Evolutionary conservation across 345 rosid genomes (phyloP).

Genomic region (Gossypium thurberi): DNA sequence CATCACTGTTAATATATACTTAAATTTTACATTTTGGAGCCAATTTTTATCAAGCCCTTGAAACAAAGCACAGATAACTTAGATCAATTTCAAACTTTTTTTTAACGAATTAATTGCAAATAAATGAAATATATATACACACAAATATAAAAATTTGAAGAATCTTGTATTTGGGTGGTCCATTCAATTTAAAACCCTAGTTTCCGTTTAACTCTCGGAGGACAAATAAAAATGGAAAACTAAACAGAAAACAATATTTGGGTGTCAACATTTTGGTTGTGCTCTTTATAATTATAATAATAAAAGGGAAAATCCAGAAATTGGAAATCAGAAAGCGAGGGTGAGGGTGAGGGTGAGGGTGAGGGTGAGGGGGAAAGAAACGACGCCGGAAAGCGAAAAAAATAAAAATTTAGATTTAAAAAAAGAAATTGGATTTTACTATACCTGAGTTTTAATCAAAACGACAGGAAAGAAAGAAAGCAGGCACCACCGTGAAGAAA

Average conservation of each 20-base stretch:
- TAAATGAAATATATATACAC: background rate
- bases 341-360: too few species aligned
- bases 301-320: background rate
- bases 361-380: slow-evolving; percentile 30
- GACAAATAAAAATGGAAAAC: slow-evolving; percentile 14
- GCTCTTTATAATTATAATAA: background rate
- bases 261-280: background rate
- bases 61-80: background rate
- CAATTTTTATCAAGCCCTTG: background rate
- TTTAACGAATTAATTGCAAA: background rate
- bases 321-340: slow-evolving; percentile 7
- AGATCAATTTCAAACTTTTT: background rate
- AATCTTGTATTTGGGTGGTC: background rate
- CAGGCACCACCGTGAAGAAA: slow-evolving; percentile 13
- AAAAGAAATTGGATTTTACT: background rate
- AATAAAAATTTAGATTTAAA: background rate
- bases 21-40: slow-evolving; percentile 5
- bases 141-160: background rate
- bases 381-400: slow-evolving; percentile 42
- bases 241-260: background rate
- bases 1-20: background rate
- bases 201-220: slow-evolving; percentile 9
- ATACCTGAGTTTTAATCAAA: slow-evolving; percentile 26
- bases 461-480: slow-evolving; percentile 46
- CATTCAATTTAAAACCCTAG: background rate